Percentiles rank a stretch among this genome's conserved stretches.
phyloP scores from a whole-genome alignment of 2,329 filamentous ascomycete genomes.

The Didymella sp. region DNA sequence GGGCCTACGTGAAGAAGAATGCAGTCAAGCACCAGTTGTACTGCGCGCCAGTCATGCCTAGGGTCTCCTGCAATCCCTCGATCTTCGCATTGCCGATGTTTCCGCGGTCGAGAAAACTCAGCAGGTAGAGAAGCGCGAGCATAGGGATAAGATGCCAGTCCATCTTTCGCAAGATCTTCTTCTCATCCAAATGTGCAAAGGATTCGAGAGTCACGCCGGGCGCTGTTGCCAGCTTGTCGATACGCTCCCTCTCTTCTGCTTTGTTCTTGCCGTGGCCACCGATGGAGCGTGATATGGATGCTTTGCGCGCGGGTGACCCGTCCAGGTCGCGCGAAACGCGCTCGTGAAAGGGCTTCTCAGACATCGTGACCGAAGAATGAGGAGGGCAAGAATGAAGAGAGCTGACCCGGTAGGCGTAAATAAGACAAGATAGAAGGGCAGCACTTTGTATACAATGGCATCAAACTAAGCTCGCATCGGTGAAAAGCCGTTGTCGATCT shows the following conservation, averaged over 20 bases:
- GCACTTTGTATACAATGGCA: constrained; percentile 6
- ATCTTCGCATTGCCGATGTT: constrained; percentile 55
- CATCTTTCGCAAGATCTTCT: constrained; percentile 52
- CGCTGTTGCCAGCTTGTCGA: constrained; percentile 35
- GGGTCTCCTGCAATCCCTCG: constrained; percentile 40
- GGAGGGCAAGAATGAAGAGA: background rate
- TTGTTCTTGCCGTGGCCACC: constrained; percentile 14
- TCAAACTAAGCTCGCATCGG: constrained; percentile 10
- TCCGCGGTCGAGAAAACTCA: constrained; percentile 46
- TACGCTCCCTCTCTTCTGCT: constrained; percentile 30
- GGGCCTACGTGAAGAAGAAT: constrained; percentile 64
- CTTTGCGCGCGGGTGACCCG: constrained; percentile 8
- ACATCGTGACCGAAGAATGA: constrained; percentile 2
- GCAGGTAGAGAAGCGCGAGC: constrained; percentile 49
- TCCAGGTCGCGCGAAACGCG: constrained; percentile 14
- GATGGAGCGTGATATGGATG: constrained; percentile 6
- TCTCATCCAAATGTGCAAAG: constrained; percentile 51
- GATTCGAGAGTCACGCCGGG: constrained; percentile 36
- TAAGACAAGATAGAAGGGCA: background rate
- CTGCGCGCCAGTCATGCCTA: constrained; percentile 58
- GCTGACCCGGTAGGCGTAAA: background rate
- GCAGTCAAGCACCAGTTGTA: constrained; percentile 70
- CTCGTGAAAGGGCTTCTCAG: constrained; percentile 14
- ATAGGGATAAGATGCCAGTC: constrained; percentile 50
- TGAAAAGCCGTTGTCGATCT: constrained; percentile 15